Evolutionary conservation across 371 early-diverging fungal species (phyloP).

Genomic region (Phascolomyces articulosus): DNA sequence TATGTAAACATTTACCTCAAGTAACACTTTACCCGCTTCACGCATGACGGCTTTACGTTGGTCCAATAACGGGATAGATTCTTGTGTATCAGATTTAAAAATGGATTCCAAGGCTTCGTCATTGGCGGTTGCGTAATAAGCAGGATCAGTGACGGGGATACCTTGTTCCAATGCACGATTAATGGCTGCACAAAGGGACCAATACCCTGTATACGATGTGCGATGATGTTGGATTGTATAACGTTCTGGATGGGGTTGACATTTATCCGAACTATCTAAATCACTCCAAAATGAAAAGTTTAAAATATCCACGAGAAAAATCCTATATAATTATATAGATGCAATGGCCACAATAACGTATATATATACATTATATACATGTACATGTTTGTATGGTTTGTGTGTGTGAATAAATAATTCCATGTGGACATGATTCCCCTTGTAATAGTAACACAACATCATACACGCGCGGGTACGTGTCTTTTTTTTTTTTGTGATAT

Average conservation of each 20-base stretch:
- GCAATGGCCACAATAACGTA: too few relatives aligned
- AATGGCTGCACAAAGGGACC: constrained; percentile 84
- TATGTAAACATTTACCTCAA: constrained; percentile 43
- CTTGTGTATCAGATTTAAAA: constrained; percentile 70
- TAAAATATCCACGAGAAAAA: constrained; percentile 82
- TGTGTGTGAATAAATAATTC: too few relatives aligned
- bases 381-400: too few relatives aligned
- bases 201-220: constrained; percentile 79
- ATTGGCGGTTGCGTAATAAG: constrained; percentile 47
- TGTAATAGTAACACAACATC: too few relatives aligned
- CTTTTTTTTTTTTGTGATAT: not conserved
- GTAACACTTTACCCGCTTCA: constrained; percentile 71
- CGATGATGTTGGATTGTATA: constrained; percentile 70
- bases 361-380: too few relatives aligned
- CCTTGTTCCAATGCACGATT: constrained; percentile 74
- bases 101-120: constrained; percentile 52
- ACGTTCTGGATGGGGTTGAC: constrained; percentile 52
- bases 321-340: constrained; percentile 65
- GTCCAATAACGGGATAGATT: constrained; percentile 65
- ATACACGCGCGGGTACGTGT: not conserved
- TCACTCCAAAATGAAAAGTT: constrained; percentile 94
- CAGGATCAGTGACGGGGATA: constrained; percentile 65
- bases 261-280: constrained; percentile 51
- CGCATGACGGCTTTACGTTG: constrained; percentile 68
- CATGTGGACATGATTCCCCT: too few relatives aligned